phyloP scores from a whole-genome alignment of 148 eudicot genomes.

The Nepenthes mirabilis region DNA sequence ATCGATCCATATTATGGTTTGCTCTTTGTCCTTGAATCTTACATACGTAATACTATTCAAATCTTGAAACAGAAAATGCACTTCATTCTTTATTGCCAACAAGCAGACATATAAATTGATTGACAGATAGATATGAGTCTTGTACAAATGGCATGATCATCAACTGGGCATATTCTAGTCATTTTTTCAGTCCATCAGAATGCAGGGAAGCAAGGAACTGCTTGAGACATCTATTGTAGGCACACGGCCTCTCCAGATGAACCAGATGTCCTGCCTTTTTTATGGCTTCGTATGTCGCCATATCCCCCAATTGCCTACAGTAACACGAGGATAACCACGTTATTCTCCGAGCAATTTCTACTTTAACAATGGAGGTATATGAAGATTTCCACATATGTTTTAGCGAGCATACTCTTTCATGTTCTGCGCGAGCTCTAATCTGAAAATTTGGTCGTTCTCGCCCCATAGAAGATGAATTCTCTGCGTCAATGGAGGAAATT shows the following conservation, averaged over 20 bases:
- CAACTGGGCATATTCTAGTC: not conserved
- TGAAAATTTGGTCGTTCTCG: constrained; percentile 79
- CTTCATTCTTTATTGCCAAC: no score
- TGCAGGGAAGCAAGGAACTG: constrained; percentile 54
- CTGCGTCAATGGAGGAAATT: constrained; percentile 15
- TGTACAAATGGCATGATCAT: no score
- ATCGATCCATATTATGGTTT: no score
- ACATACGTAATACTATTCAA: no score
- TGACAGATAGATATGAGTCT: no score
- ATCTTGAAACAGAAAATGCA: no score
- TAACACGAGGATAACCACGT: not conserved
- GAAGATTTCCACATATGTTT: no score
- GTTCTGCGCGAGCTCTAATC: constrained; percentile 55
- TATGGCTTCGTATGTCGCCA: constrained; percentile 48
- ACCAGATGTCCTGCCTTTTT: constrained; percentile 80
- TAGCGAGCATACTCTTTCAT: constrained; percentile 65
- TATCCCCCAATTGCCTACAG: constrained; percentile 69
- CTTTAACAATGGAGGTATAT: no score
- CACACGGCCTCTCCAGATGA: constrained; percentile 74
- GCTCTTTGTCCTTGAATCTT: no score
- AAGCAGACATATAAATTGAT: no score
- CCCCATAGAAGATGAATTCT: constrained; percentile 95
- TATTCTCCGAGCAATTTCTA: not conserved
- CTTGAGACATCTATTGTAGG: constrained; percentile 57
- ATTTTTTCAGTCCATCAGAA: constrained; percentile 10